phyloP scores from a whole-genome alignment of 2,329 filamentous ascomycete species.

The Ophiosphaerella herpotricha region DNA sequence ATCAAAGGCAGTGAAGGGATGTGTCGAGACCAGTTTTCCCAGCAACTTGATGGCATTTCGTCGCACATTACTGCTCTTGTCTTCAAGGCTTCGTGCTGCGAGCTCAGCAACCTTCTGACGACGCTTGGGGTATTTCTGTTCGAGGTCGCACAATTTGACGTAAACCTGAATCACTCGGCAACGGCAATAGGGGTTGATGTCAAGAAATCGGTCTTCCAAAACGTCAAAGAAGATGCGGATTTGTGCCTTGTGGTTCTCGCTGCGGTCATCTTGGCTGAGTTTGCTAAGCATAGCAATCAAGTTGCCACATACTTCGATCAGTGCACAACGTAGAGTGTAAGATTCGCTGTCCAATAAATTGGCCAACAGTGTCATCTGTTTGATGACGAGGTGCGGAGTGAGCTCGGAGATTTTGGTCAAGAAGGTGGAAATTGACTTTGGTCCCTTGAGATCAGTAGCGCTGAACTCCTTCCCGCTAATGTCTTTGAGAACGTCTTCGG shows the following conservation, averaged over 20 bases:
- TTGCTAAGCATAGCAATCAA: constrained; percentile 88
- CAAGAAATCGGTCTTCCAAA: constrained; percentile 91
- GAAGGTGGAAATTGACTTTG: constrained; percentile 94
- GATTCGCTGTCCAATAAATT: constrained; percentile 98
- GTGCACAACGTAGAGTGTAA: constrained; percentile 87
- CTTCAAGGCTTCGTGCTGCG: constrained; percentile 85
- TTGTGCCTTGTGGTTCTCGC: constrained; percentile 91
- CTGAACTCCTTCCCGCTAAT: constrained; percentile 98
- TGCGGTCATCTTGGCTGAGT: constrained; percentile 76
- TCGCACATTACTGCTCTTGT: constrained; percentile 97
- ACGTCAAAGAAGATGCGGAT: constrained; percentile 98
- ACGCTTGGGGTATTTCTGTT: constrained; percentile 86
- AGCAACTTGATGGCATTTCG: constrained; percentile 94
- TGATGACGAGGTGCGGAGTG: constrained; percentile 88
- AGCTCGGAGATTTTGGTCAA: constrained; percentile 92
- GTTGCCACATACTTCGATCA: constrained; percentile 97
- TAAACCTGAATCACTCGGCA: constrained; percentile 93
- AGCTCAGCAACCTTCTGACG: constrained; percentile 86
- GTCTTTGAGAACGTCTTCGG: constrained; percentile 90
- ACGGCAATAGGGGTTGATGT: constrained; percentile 95
- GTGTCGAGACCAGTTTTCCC: constrained; percentile 84
- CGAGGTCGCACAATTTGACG: constrained; percentile 87
- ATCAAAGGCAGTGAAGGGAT: constrained; percentile 74
- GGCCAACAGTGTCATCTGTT: constrained; percentile 93
- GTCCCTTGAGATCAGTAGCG: constrained; percentile 90